A percentile compares a stretch with the other conserved stretches of the same genome.
phyloP scores from a whole-genome alignment of 2,329 filamentous ascomycete genomes.

The Penicillium sp. region DNA sequence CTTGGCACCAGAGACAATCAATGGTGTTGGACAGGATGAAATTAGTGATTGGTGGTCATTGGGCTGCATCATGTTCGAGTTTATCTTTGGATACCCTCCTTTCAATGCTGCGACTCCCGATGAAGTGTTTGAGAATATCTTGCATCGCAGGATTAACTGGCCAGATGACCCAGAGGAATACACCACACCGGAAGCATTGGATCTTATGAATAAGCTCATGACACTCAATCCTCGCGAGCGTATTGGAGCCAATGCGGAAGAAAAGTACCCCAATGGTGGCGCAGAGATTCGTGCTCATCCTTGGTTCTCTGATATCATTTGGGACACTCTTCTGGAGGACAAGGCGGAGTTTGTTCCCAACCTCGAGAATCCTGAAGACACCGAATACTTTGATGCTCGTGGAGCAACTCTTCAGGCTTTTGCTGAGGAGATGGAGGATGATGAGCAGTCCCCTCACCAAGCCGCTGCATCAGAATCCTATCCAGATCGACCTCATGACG shows the following conservation, averaged over 20 bases:
- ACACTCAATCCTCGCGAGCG: constrained; percentile 79
- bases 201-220: constrained; percentile 89
- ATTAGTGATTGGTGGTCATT: constrained; percentile 99
- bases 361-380: constrained; percentile 92
- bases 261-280: constrained; percentile 79
- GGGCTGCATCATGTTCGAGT: constrained; percentile 98
- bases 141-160: constrained; percentile 88
- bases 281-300: constrained; percentile 86
- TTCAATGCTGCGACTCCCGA: constrained; percentile 91
- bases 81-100: constrained; percentile 87
- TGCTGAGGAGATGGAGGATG: constrained; percentile 90
- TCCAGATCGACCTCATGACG: constrained; percentile 88
- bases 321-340: constrained; percentile 89
- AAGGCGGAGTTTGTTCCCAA: constrained; percentile 94
- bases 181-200: constrained; percentile 83
- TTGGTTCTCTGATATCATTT: constrained; percentile 86
- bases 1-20: constrained; percentile 93
- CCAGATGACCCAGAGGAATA: constrained; percentile 78
- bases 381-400: constrained; percentile 92
- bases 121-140: constrained; percentile 93
- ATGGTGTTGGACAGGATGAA: constrained; percentile 91
- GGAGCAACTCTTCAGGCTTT: constrained; percentile 92
- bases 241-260: constrained; percentile 80
- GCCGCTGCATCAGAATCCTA: constrained; percentile 73
- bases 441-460: constrained; percentile 67